A percentile compares a stretch with the other conserved stretches of the same genome.
phyloP scores from a whole-genome alignment of 345 rosid genomes.

The Lepidium aucheri region DNA sequence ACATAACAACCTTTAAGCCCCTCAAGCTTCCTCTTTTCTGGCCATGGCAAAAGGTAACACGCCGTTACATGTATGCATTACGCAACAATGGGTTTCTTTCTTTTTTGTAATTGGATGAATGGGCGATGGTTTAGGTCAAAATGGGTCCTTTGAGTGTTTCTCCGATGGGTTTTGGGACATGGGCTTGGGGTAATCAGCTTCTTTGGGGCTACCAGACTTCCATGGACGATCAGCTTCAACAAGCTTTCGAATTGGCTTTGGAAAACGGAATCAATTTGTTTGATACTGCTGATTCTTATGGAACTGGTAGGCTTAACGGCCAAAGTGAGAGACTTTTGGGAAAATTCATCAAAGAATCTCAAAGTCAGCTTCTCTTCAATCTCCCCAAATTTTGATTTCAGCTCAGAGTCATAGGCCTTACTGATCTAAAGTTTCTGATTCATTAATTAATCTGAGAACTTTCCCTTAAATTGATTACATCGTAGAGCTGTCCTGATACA shows the following conservation, averaged over 20 bases:
- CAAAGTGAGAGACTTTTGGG: constrained; percentile 90
- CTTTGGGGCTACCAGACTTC: constrained; percentile 85
- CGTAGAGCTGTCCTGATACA: background rate
- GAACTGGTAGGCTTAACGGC: constrained; percentile 78
- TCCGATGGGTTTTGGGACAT: constrained; percentile 95
- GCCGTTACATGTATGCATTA: background rate
- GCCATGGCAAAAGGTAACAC: constrained; percentile 77
- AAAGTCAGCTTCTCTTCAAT: constrained; percentile 27
- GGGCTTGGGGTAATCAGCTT: constrained; percentile 98
- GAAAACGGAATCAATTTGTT: constrained; percentile 74
- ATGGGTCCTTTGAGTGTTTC: constrained; percentile 83
- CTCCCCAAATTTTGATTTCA: background rate
- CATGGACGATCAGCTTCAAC: constrained; percentile 78
- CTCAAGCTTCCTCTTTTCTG: constrained; percentile 67
- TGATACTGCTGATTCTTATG: constrained; percentile 94
- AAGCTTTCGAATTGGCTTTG: constrained; percentile 63
- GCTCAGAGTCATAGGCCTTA: background rate
- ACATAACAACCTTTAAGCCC: constrained; percentile 37
- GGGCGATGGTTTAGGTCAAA: constrained; percentile 41
- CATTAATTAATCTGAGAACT: no score
- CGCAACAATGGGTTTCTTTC: background rate
- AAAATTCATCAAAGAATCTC: constrained; percentile 58
- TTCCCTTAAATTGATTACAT: background rate
- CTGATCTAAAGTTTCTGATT: background rate
- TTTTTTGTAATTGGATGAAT: background rate